A percentile compares a stretch with the other conserved stretches of the same genome.
Conservation (phyloP, 2,329 filamentous ascomycete genomes). For the Rutstroemia sp. region DNA sequence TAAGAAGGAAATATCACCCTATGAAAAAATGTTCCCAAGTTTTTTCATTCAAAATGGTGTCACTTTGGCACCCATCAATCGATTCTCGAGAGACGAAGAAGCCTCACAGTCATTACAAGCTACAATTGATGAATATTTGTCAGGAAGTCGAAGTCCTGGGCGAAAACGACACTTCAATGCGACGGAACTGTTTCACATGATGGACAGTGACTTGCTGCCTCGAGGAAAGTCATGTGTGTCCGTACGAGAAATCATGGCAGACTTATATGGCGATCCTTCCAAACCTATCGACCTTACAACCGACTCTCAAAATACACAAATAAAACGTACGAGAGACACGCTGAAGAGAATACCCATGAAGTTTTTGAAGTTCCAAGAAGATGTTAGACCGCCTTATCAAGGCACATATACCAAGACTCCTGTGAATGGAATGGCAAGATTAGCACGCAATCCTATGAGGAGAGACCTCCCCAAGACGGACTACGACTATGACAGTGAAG, state of each 20-base stretch:
- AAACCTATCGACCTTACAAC: slow-evolving; percentile 27
- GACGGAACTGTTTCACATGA: slow-evolving; percentile 39
- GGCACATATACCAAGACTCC: slow-evolving; percentile 55
- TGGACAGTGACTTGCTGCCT: slow-evolving; percentile 24
- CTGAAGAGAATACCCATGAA: slow-evolving; percentile 25
- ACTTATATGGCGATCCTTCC: slow-evolving; percentile 19
- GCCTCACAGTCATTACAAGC: slow-evolving; percentile 43
- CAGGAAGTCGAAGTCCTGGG: slow-evolving; percentile 40
- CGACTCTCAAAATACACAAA: slow-evolving; percentile 27
- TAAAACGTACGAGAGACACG: slow-evolving; percentile 17
- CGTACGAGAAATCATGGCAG: slow-evolving; percentile 27
- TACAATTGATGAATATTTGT: slow-evolving; percentile 46
- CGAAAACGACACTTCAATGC: slow-evolving; percentile 37
- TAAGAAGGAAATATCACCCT: slow-evolving; percentile 28
- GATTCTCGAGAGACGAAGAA: slow-evolving; percentile 50
- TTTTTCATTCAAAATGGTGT: slow-evolving; percentile 75
- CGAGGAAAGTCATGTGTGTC: slow-evolving; percentile 35
- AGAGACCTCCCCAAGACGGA: slow-evolving; percentile 53
- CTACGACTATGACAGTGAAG: slow-evolving; percentile 83
- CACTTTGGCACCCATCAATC: slow-evolving; percentile 52
- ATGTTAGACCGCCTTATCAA: slow-evolving; percentile 62
- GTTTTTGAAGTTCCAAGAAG: slow-evolving; percentile 45
- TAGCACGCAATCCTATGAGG: slow-evolving; percentile 48
- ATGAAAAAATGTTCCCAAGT: slow-evolving; percentile 64
- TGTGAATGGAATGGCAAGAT: slow-evolving; percentile 37